Evolutionary conservation across 2,329 filamentous ascomycete species (phyloP).

Genomic region (Colletotrichum caudatum): DNA sequence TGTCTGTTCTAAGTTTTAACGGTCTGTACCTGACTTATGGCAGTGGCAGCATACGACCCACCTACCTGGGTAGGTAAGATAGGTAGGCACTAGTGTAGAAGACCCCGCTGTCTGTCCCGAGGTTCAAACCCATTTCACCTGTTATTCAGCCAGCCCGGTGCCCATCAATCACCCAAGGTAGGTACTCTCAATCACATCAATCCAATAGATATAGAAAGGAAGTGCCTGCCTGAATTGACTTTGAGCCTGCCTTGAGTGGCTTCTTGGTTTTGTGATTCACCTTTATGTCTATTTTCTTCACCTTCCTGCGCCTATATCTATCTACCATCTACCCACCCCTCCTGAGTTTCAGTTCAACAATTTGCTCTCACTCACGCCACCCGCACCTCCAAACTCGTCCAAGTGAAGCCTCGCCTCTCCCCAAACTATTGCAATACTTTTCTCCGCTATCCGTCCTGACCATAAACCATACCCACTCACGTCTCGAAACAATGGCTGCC

Average conservation of each 20-base stretch:
- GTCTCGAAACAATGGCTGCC: conserved; percentile 71
- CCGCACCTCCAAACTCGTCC: not conserved
- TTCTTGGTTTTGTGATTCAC: conserved; percentile 20
- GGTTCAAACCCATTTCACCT: conserved; percentile 2
- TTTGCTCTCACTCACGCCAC: not conserved
- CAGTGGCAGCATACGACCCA: not conserved
- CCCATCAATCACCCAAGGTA: not conserved
- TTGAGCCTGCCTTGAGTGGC: conserved; percentile 17
- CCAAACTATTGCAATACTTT: not conserved
- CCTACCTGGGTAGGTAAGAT: not conserved
- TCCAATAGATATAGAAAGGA: not conserved
- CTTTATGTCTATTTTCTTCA: conserved; percentile 17
- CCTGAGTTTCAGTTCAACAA: not conserved
- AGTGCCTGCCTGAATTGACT: conserved; percentile 13
- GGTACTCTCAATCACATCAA: not conserved
- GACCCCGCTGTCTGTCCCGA: not conserved
- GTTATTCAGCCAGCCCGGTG: not conserved
- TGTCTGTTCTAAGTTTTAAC: not conserved
- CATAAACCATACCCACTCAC: not conserved
- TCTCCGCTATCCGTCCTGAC: not conserved
- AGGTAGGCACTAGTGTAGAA: not conserved
- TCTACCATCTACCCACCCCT: conserved; percentile 13
- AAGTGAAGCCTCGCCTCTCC: conserved; percentile 1
- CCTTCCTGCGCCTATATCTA: conserved; percentile 19
- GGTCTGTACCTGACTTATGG: not conserved